phyloP scores from a whole-genome alignment of 2,329 filamentous ascomycete genomes.

The Colletotrichum lentis region DNA sequence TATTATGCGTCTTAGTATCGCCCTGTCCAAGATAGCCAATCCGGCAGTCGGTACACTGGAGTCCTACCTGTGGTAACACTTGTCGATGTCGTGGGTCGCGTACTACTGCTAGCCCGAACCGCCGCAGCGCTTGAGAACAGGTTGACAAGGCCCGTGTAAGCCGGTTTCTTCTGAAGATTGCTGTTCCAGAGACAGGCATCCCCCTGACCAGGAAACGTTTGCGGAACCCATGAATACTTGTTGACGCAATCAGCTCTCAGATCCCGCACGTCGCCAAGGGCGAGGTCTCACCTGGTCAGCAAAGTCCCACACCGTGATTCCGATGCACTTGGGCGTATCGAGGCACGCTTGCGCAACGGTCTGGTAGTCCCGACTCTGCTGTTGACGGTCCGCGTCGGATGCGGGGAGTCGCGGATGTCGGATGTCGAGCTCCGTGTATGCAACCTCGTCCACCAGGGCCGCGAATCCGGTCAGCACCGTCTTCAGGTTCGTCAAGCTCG shows the following conservation, averaged over 20 bases:
- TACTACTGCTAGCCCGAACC: not conserved
- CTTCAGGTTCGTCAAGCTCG: slow-evolving; percentile 49
- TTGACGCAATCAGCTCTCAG: not conserved
- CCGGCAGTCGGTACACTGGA: not conserved
- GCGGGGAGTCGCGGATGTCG: slow-evolving; percentile 49
- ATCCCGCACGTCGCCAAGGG: no score
- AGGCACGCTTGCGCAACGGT: slow-evolving; percentile 66
- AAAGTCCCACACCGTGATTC: slow-evolving; percentile 51
- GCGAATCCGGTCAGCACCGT: slow-evolving; percentile 58
- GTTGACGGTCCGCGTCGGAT: slow-evolving; percentile 41
- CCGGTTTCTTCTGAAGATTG: slow-evolving; percentile 53
- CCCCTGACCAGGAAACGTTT: slow-evolving; percentile 51
- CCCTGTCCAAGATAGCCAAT: not conserved
- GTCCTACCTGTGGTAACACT: not conserved
- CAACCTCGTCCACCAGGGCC: slow-evolving; percentile 53
- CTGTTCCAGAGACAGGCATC: slow-evolving; percentile 53
- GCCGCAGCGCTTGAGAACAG: slow-evolving; percentile 18
- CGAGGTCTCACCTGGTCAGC: slow-evolving; percentile 51
- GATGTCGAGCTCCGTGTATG: slow-evolving; percentile 60
- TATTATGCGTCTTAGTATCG: not conserved
- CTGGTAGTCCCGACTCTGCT: slow-evolving; percentile 47
- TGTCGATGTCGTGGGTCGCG: not conserved
- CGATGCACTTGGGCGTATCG: slow-evolving; percentile 56
- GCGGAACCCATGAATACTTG: slow-evolving; percentile 49
- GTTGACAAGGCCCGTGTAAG: slow-evolving; percentile 49